Percentiles rank a stretch among this genome's conserved stretches.
These are phyloP conservation scores for Castanea crenata DNA, from an alignment of 306 rosid genomes.

Conservation along the genomic window DNA sequence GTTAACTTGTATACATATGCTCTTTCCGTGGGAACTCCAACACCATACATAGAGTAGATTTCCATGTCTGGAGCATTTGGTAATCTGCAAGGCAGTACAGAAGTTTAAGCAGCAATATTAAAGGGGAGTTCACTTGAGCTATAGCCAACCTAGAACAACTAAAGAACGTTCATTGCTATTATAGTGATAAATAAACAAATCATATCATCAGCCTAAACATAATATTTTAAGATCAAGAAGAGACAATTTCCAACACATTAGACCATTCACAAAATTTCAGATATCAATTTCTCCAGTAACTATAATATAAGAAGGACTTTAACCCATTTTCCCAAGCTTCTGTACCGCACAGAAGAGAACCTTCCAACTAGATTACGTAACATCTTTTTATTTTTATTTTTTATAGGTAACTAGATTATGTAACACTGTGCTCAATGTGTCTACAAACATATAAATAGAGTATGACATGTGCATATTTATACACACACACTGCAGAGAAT, in stretches of 20 bases:
- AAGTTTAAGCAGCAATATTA: slow-evolving; percentile 13
- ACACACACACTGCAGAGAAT: not conserved
- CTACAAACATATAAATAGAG: not conserved
- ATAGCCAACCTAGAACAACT: not conserved
- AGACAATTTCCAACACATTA: not conserved
- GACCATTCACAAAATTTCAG: not conserved
- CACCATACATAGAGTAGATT: slow-evolving; percentile 84
- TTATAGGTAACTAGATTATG: not conserved
- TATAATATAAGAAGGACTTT: not conserved
- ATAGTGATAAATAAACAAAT: not conserved
- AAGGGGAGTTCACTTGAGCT: slow-evolving; percentile 15
- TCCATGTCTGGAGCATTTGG: slow-evolving; percentile 86
- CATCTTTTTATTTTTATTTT: not conserved
- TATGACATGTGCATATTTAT: not conserved
- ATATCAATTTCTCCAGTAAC: not conserved
- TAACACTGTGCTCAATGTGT: not conserved
- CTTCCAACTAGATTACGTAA: not conserved
- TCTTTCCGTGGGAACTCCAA: slow-evolving; percentile 83
- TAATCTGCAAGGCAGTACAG: slow-evolving; percentile 54
- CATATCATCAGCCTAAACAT: not conserved
- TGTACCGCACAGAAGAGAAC: not conserved
- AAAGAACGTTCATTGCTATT: not conserved
- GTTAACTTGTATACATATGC: slow-evolving; percentile 72
- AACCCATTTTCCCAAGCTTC: not conserved
- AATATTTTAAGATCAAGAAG: not conserved